Base-by-base conservation (phyloP, 306 rosid genomes). In the Corylus heterophylla region DNA sequence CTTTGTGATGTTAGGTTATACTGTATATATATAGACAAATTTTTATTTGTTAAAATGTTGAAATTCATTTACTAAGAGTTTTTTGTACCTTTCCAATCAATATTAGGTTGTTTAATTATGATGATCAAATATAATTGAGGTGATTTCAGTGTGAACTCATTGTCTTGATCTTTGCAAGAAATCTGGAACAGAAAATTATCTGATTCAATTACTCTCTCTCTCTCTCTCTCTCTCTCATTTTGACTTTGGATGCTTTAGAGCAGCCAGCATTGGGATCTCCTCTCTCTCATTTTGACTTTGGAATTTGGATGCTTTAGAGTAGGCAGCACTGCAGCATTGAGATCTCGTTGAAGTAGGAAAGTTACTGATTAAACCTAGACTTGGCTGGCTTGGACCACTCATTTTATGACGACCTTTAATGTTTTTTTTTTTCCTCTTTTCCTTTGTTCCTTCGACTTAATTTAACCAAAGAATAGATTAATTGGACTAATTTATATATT, bases 21-120 rank as follows among this genome's bases (percentile, higher is more conserved):
- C 80, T 84, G 79, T 81, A 74, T 63, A 81, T 81, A 74, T 63
- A 81, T 44, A 77, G 16, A 56, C 12, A 58, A 8, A 51, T 51
- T 29, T 12, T 73, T 71, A 29, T 16, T 73, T 77, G 42, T 71
- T 77, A 12, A 73, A 50, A 69, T 50, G 80, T 77, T 81, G 45
- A 44, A 61, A 74, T 80, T 80, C 80, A 68, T 42, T 73, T 64
- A 42, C 69, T 50, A 44, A 42, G 39, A 71, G 58, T 25, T 75
- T 39, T 47, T 18, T 22, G 2, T 54, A 76, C 48, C 48, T 61
- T 61, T 70, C 45, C 8, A 42, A 51, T 75, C 20, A 69, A 61
- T 18, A 29, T 4, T 47, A 56, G 54, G 29, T 48, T 55, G 45
- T 42, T 42, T 39, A 39, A 3, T 17, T 55, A 6, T 74, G 48